phyloP scores from a whole-genome alignment of 257 asterid species.

The Ehretia macrophylla region DNA sequence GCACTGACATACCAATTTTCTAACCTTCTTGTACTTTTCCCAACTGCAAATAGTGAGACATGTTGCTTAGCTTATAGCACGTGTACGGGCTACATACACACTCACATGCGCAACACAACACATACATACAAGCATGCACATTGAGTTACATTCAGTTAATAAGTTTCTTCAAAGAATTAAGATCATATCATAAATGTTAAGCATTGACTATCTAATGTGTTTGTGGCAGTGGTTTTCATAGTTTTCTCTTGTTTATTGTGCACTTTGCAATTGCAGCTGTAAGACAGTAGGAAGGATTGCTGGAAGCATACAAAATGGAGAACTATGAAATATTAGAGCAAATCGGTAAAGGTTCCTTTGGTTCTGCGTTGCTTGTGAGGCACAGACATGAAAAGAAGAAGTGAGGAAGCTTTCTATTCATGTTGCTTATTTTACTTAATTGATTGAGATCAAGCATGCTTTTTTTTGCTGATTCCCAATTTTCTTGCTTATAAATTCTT shows the following conservation, averaged over 20 bases:
- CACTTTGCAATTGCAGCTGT: not conserved
- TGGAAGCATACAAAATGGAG: slow-evolving; percentile 48
- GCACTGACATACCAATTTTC: too few relatives aligned
- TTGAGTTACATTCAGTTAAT: not conserved
- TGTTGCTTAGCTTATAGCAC: too few relatives aligned
- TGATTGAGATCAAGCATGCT: slow-evolving; percentile 1
- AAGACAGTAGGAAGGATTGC: not conserved
- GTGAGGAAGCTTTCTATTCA: slow-evolving; percentile 38
- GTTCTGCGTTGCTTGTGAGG: slow-evolving; percentile 93
- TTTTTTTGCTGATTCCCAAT: not conserved
- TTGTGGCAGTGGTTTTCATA: not conserved
- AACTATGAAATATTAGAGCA: slow-evolving; percentile 85
- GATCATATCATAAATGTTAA: not conserved
- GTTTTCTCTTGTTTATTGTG: not conserved
- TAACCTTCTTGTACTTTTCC: too few relatives aligned
- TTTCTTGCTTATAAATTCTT: slow-evolving; percentile 10
- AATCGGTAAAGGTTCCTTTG: slow-evolving; percentile 95
- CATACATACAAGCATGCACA: too few relatives aligned
- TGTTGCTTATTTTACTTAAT: not conserved
- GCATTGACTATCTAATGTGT: not conserved
- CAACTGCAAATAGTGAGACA: too few relatives aligned
- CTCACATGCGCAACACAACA: too few relatives aligned
- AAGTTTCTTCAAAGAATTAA: not conserved
- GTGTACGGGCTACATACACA: too few relatives aligned
- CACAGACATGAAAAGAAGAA: slow-evolving; percentile 90